Evolutionary conservation across 768 basidiomycete species (phyloP), one percentile per base, ranked within the genome.

Genomic region (Leccinum broughii): DNA sequence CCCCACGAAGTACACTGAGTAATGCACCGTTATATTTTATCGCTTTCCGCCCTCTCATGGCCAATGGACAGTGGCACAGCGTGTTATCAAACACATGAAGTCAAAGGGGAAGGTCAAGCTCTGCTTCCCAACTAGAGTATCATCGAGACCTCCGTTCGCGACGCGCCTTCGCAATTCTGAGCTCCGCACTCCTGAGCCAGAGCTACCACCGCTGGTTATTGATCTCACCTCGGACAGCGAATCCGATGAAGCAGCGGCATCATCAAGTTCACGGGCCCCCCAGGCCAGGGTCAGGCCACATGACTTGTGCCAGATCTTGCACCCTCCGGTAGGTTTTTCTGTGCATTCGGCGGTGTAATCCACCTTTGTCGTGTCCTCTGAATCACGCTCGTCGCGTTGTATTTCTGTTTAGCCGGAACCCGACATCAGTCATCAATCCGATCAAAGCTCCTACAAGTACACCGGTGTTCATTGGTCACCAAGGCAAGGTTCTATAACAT

Each of bases 81-180:
- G 58, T 32, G 57, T 70, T n/a, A 72, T 71, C 34, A 64, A 58
- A 7, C 58, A 55, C 52, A 70, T 72, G 68, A 66, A 58, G 48
- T 74, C 68, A 11, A 72, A 68, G 30, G 70, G 68, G 34, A 72
- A 62, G 54, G 64, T 72, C 4, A 66, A 68, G 54, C 54, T 68
- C 6, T 58, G 26, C 55, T 57, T 64, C 14, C 68, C 62, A 10
- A 34, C 56, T 35, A 68, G 62, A 54, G 64, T 62, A 52, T 55
- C 64, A 52, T 55, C 64, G 41, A 60, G 59, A 17, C 34, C 9
- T 60, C 56, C 71, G 20, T 66, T 66, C 6, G 39, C 55, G 51
- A 59, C 56, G 59, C 70, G 59, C 24, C 63, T 68, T 13, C 64
- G 32, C 20, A 66, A 64, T n/a, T 22, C 51, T 54, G 26, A 58